Conservation (phyloP, 2,329 filamentous ascomycete genomes). For the Fusarium citri region DNA sequence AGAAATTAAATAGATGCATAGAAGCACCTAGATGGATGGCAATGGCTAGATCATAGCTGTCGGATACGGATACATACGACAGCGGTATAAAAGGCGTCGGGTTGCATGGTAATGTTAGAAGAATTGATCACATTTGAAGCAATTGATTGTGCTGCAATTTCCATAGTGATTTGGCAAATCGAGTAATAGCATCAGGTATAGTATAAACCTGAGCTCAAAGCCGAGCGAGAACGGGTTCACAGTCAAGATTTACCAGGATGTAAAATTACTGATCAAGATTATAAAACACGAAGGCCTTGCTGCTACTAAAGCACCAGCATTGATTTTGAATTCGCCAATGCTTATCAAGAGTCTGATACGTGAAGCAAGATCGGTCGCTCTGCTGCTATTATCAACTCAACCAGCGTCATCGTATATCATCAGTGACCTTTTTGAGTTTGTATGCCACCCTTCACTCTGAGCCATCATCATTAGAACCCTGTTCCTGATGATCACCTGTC, state of each 20-base stretch:
- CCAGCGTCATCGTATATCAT: not conserved
- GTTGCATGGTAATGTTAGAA: conserved; percentile 4
- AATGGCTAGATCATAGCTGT: conserved; percentile 3
- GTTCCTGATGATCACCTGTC: not conserved
- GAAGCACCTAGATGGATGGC: conserved; percentile 7
- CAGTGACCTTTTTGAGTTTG: not conserved
- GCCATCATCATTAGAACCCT: not conserved
- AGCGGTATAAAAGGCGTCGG: conserved; percentile 15
- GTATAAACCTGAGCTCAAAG: not conserved
- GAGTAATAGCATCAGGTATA: not conserved
- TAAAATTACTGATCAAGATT: not conserved
- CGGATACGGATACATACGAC: not conserved
- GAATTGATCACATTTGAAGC: conserved; percentile 3
- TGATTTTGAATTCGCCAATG: not conserved
- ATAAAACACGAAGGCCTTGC: not conserved
- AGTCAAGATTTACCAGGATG: not conserved
- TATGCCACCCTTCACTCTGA: not conserved
- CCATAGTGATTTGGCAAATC: not conserved
- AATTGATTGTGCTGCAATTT: not conserved
- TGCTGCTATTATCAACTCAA: not conserved
- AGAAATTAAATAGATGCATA: not conserved
- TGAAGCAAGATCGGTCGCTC: not conserved
- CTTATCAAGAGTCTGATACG: not conserved
- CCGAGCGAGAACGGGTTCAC: not conserved
- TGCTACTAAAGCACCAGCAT: not conserved